Evolutionary conservation across 2,329 filamentous ascomycete species (phyloP), one percentile per base, ranked within the genome.

Genomic region (Oidium heveae): DNA sequence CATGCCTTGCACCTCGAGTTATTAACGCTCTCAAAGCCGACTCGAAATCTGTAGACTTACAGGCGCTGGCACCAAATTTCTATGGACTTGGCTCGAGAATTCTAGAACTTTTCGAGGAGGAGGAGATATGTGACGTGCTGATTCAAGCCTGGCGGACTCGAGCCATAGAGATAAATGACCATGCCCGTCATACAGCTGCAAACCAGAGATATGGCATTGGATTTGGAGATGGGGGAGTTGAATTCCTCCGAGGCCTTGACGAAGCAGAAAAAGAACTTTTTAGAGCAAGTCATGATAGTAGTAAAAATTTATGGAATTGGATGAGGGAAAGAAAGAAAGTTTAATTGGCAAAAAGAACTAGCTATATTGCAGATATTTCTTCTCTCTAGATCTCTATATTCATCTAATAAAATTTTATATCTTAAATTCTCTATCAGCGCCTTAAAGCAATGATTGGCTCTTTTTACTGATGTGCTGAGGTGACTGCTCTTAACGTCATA

Each of bases 11-110:
- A 5, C 76, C 79, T 57, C 79, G 84, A 49, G 88, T 96, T 44
- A 71, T 93, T 64, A 87, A 93, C 61, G 91, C 91, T 0, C 72
- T 98, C 39, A 91, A 89, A 64, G 91, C 91, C 34, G 87, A 95
- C 64, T 82, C 91, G 0, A 80, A 83, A 55, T 82, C 84, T 12
- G 86, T 98, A 1, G 81, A 94, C 55, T 67, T 98, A 44, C 79
- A 89, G 52, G 80, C 85, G 55, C 78, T 91, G 66, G 85, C 84
- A 57, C 80, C 82, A 37, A 84, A 94, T 67, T 94, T 94, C 62
- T 96, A 94, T 69, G 80, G 78, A 24, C 74, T 96, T 4, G 86
- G 84, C 3, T 82, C 85, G 47, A 77, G 86, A 53, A 87, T 95
- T 68, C 72, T 96, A 57, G 88, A 95, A 56, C 68, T 98, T 0